Conservation (phyloP, 768 basidiomycete genomes). For the Boletus vermiculosoides region DNA sequence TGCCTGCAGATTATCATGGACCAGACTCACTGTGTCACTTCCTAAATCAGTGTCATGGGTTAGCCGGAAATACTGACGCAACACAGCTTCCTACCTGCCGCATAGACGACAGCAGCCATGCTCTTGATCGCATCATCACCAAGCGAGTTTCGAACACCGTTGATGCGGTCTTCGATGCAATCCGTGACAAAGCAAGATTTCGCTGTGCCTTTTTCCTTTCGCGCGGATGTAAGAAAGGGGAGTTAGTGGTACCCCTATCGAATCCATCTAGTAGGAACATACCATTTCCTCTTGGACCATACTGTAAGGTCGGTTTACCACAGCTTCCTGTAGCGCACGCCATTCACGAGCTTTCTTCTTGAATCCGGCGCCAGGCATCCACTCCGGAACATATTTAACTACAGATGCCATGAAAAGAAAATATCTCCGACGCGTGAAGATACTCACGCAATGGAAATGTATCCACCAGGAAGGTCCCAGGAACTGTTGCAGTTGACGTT, state of each 20-base stretch:
- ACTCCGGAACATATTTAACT: conserved; percentile 4
- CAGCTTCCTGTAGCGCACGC: conserved; percentile 3
- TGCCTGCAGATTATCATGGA: no score
- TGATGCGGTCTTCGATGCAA: conserved; percentile 3
- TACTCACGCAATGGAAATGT: conserved; percentile 1
- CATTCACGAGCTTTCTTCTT: conserved; percentile 6
- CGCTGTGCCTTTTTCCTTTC: neutral
- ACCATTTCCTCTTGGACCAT: conserved; percentile 6
- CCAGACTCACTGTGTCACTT: conserved; percentile 4
- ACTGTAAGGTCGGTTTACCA: conserved; percentile 1
- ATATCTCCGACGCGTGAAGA: no score
- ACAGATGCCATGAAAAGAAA: neutral
- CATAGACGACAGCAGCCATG: conserved; percentile 6
- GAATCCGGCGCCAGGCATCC: conserved; percentile 4
- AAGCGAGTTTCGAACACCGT: neutral
- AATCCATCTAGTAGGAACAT: neutral
- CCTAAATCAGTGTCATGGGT: neutral
- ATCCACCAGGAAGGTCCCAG: conserved; percentile 5
- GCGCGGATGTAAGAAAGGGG: neutral
- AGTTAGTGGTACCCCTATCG: neutral
- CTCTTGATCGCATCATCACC: conserved; percentile 2
- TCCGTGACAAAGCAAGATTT: conserved; percentile 6
- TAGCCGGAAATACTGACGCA: neutral
- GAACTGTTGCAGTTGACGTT: conserved; percentile 2
- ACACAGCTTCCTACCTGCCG: neutral